Percentiles rank a stretch among this genome's conserved stretches.
These are phyloP conservation scores for Tylopilus vinaceipallidus DNA, from an alignment of 768 basidiomycete species.

Conservation along the genomic window DNA sequence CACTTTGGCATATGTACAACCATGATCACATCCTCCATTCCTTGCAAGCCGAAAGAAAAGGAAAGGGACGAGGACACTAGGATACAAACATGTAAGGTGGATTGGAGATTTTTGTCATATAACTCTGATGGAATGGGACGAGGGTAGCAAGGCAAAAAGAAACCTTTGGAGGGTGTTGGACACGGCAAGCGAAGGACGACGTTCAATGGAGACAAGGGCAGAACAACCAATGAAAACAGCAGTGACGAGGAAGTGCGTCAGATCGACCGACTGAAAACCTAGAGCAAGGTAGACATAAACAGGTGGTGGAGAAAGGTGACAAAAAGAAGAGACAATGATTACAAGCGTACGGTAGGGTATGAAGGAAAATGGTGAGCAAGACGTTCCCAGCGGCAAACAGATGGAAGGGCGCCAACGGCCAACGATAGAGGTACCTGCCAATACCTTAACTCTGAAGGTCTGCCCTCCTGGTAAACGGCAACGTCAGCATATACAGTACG, in stretches of 20 bases:
- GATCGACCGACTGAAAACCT: constrained; percentile 14
- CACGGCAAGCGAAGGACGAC: background rate
- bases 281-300: constrained; percentile 25
- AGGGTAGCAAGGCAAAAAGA: constrained; percentile 1
- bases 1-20: constrained; percentile 26
- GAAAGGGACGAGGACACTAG: too few species aligned
- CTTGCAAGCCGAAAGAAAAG: too few species aligned
- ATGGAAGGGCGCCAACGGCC: background rate
- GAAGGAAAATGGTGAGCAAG: constrained; percentile 6
- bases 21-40: constrained; percentile 27
- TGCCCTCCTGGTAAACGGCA: constrained; percentile 30
- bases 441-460: constrained; percentile 36
- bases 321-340: constrained; percentile 15
- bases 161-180: background rate
- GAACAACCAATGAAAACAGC: constrained; percentile 18
- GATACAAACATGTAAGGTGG: constrained; percentile 29
- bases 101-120: constrained; percentile 30
- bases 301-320: constrained; percentile 11
- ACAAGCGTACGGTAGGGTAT: constrained; percentile 33
- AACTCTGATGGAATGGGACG: constrained; percentile 7
- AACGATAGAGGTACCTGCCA: constrained; percentile 26
- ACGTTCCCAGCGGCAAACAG: constrained; percentile 3
- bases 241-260: constrained; percentile 16
- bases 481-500: constrained; percentile 8
- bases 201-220: background rate